Conservation (phyloP, 2,329 filamentous ascomycete genomes). For the Cephalotrichum gorgonifer region DNA sequence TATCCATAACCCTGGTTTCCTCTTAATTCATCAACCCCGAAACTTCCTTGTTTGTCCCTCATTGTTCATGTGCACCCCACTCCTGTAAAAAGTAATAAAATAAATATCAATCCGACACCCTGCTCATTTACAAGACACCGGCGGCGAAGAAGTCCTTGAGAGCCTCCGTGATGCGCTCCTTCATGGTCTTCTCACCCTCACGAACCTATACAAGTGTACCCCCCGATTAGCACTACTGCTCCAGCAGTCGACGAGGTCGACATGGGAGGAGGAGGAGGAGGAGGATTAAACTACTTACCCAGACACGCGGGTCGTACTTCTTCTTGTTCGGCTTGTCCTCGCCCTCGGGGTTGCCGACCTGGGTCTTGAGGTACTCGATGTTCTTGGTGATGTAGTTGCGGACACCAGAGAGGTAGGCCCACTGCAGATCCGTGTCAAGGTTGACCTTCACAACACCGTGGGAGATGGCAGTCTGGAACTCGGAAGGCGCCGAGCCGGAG, state of each 20-base stretch:
- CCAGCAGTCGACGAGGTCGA: too few species aligned
- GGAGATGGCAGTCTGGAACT: slow-evolving; percentile 80
- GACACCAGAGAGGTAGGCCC: slow-evolving; percentile 83
- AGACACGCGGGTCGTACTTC: slow-evolving; percentile 69
- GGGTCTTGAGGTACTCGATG: slow-evolving; percentile 82
- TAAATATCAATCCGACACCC: not conserved
- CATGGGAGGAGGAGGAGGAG: not conserved
- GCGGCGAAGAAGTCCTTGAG: slow-evolving; percentile 88
- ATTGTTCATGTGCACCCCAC: not conserved
- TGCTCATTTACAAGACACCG: slow-evolving; percentile 56
- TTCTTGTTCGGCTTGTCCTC: slow-evolving; percentile 99
- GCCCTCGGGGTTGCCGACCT: slow-evolving; percentile 92
- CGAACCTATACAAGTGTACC: slow-evolving; percentile 28
- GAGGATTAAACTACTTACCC: slow-evolving; percentile 43
- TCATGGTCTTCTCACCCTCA: slow-evolving; percentile 97
- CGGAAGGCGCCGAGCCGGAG: slow-evolving; percentile 80
- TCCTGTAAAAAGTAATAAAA: not conserved
- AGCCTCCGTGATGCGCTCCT: slow-evolving; percentile 64
- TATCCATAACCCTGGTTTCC: too few species aligned
- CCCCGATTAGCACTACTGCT: slow-evolving; percentile 3
- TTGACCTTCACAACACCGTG: slow-evolving; percentile 99
- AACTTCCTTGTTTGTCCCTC: not conserved
- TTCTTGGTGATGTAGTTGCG: slow-evolving; percentile 90
- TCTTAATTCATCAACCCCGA: not conserved
- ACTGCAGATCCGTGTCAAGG: slow-evolving; percentile 96